These are phyloP conservation scores for Cnidoscolus chayamansa DNA, from an alignment of 441 rosid genomes.

Conservation along the genomic window DNA sequence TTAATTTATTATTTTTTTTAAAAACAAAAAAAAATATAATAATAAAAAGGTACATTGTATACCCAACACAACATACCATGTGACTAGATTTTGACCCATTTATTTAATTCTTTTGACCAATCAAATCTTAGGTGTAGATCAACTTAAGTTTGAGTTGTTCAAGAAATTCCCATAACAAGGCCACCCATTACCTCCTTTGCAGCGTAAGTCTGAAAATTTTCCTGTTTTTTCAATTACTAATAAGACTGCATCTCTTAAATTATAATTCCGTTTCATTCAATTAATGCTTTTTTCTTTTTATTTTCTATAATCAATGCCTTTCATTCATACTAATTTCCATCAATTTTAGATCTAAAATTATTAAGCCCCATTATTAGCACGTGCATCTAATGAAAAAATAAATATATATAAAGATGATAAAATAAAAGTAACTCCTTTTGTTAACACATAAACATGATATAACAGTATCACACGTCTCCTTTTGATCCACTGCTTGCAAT, in stretches of 20 bases:
- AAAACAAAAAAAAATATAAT: not conserved
- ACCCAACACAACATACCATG: slow-evolving; percentile 45
- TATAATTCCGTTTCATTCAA: not conserved
- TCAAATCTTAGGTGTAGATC: slow-evolving; percentile 27
- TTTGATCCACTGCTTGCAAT: too few species aligned
- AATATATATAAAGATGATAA: too few species aligned
- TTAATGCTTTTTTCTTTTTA: not conserved
- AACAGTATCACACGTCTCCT: too few species aligned
- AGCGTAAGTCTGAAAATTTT: not conserved
- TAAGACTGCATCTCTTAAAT: not conserved
- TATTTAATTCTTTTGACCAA: slow-evolving; percentile 40
- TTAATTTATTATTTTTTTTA: too few species aligned
- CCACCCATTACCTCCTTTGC: not conserved
- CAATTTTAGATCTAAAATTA: too few species aligned
- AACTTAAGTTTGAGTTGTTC: not conserved
- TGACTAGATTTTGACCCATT: slow-evolving; percentile 53
- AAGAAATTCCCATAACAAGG: slow-evolving; percentile 9
- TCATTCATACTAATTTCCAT: too few species aligned
- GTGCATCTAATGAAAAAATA: too few species aligned
- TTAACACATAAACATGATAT: too few species aligned
- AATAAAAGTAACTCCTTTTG: too few species aligned
- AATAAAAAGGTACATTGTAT: slow-evolving; percentile 24
- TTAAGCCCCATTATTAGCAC: too few species aligned
- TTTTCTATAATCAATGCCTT: too few species aligned
- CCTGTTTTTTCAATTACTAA: not conserved